Base-by-base conservation (phyloP, 2,329 filamentous ascomycete genomes). In the Penicillium verrucosum region DNA sequence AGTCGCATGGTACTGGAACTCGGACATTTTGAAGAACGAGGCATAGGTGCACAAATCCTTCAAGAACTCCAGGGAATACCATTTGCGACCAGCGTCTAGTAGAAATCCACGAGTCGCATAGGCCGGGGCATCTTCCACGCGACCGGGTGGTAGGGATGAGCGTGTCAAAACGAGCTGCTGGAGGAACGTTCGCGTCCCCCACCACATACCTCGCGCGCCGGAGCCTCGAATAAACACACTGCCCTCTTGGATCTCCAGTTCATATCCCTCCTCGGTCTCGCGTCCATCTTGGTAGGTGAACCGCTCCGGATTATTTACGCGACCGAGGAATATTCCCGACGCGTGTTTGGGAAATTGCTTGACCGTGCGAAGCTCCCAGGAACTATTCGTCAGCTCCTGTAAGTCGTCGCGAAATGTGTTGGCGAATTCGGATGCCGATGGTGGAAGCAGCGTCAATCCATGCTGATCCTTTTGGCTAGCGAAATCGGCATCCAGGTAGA, bases 21-120 rank as follows among this genome's bases (percentile, higher is more conserved):
- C 79, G 59, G 84, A 85, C 60, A 85, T 79, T 63, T 85, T 86
- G 72, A 83, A 85, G 65, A 82, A 85, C 29, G 82, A 85, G 59
- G 83, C 79, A 67, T 85, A 85, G 0, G 79, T 77, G 68, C 83
- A 85, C 60, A 85, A 71, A n/a, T 85, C 82, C 40, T 77, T 74
- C 16, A 85, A 63, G 59, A 84, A 85, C 14, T 77, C 72, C 7
- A 76, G 71, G 0, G 82, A 79, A 60, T 85, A 85, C 66, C 78
- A 85, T 63, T 85, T 81, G 3, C 83, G 77, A 1, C 77, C 83
- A 4, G 72, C 77, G 54, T 86, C 83, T 4, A 85, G 73, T 69
- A 81, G 74, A 58, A 77, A 78, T 3, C 82, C 82, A 32, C 82
- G 70, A 5, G 72, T 78, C 1, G 71, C 64, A 75, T 79, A 85